Conservation (phyloP, 2,329 filamentous ascomycete genomes). For the Phialemonium atrogriseum region DNA sequence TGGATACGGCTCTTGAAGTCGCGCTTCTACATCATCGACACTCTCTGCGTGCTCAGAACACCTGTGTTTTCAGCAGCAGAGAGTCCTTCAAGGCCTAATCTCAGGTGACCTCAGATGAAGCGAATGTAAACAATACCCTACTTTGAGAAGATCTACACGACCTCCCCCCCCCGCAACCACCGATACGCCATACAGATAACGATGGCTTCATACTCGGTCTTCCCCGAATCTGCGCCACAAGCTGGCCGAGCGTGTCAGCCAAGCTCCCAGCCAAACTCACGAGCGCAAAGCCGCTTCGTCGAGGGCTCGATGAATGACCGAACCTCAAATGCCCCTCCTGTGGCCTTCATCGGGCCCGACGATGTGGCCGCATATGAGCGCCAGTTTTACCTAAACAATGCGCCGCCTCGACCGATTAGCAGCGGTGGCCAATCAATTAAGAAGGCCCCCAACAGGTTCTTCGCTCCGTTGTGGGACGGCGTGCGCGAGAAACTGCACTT, state of each 20-base stretch:
- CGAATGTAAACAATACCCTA: too few relatives aligned
- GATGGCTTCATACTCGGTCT: slow-evolving; percentile 3
- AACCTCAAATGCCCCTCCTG: slow-evolving; percentile 61
- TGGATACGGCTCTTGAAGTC: neutral
- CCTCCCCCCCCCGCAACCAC: too few relatives aligned
- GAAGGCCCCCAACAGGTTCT: slow-evolving; percentile 17
- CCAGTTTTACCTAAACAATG: slow-evolving; percentile 11
- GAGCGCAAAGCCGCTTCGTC: slow-evolving; percentile 44
- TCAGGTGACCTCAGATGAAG: too few relatives aligned
- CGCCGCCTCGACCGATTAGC: slow-evolving; percentile 8
- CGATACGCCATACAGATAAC: too few relatives aligned
- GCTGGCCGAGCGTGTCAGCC: slow-evolving; percentile 6
- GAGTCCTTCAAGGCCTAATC: too few relatives aligned
- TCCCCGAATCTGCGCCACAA: slow-evolving; percentile 3
- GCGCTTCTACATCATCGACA: neutral
- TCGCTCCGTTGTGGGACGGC: slow-evolving; percentile 24
- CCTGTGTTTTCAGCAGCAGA: too few relatives aligned
- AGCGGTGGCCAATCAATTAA: too few relatives aligned
- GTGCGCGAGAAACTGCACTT: slow-evolving; percentile 20
- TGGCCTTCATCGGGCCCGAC: slow-evolving; percentile 49
- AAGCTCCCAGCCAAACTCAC: slow-evolving; percentile 14
- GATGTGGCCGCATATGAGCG: slow-evolving; percentile 17
- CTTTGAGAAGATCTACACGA: too few relatives aligned
- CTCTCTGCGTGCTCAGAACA: neutral
- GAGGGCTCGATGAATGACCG: slow-evolving; percentile 87